These are phyloP conservation scores for Pelargonium myrrhifolium DNA, from an alignment of 441 rosid genomes.

Conservation along the genomic window DNA sequence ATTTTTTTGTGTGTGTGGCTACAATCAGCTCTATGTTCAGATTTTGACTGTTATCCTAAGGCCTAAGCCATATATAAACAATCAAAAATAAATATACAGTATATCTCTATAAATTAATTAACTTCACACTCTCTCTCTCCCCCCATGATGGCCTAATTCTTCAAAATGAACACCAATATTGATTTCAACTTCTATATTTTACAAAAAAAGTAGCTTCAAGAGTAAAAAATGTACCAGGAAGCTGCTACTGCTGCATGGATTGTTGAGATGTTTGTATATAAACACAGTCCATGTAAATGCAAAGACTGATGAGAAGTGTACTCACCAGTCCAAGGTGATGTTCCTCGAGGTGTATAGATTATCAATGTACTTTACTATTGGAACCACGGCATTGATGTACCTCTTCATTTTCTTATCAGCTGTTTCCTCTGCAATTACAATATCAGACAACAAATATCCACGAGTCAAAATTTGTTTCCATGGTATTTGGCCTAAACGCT, in stretches of 20 bases:
- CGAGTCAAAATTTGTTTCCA: neutral
- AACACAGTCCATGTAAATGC: neutral
- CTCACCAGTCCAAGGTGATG: constrained; percentile 80
- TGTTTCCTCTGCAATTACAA: constrained; percentile 56
- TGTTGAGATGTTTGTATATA: neutral
- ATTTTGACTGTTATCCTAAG: neutral
- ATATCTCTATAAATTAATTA: neutral
- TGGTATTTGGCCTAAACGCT: too few species aligned
- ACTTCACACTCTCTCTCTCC: too few species aligned
- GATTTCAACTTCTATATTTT: too few species aligned
- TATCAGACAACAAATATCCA: too few species aligned
- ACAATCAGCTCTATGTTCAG: neutral
- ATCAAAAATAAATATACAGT: neutral
- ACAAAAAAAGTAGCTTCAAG: too few species aligned
- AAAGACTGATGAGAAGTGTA: neutral
- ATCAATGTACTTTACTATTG: constrained; percentile 65
- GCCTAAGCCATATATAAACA: neutral
- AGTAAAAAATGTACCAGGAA: too few species aligned
- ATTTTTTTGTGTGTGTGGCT: too few species aligned
- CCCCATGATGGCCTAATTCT: neutral
- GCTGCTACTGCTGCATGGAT: too few species aligned
- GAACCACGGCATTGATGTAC: constrained; percentile 55
- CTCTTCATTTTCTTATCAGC: constrained; percentile 78
- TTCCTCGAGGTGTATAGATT: constrained; percentile 63
- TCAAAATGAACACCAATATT: neutral